Conservation (phyloP, 371 early-diverging fungal genomes). For the Apophysomyces elegans region DNA sequence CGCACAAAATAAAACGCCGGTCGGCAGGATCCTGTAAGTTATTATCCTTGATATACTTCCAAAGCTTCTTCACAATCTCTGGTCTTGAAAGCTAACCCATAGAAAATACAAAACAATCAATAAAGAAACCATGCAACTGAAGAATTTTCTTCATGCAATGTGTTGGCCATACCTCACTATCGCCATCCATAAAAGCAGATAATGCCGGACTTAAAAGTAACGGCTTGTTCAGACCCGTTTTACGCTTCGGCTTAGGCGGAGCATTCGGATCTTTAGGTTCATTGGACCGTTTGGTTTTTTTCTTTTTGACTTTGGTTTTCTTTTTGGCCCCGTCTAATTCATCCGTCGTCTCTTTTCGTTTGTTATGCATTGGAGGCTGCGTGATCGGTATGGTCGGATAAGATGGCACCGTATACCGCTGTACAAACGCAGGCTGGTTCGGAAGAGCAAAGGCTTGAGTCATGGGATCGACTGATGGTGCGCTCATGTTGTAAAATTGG, state of each 20-base stretch:
- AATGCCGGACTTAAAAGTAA: conserved; percentile 52
- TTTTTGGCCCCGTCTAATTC: conserved; percentile 17
- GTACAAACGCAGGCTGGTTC: conserved; percentile 1
- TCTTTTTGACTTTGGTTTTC: conserved; percentile 25
- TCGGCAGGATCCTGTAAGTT: conserved; percentile 65
- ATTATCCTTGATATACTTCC: conserved; percentile 64
- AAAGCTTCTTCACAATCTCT: conserved; percentile 59
- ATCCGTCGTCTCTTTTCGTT: neutral
- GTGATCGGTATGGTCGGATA: neutral
- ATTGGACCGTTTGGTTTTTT: conserved; percentile 22
- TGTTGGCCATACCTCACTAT: conserved; percentile 40
- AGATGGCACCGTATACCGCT: neutral
- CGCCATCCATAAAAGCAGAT: conserved; percentile 53
- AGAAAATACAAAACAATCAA: conserved; percentile 4
- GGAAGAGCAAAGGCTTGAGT: conserved; percentile 7
- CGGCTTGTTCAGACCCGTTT: conserved; percentile 57
- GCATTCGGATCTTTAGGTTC: conserved; percentile 50
- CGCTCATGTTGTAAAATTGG: conserved; percentile 8
- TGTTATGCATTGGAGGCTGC: neutral
- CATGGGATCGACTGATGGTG: conserved; percentile 5
- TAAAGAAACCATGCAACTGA: neutral
- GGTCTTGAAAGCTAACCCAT: conserved; percentile 53
- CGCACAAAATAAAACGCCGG: conserved; percentile 58
- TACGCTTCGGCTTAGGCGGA: conserved; percentile 53
- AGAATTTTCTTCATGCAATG: neutral